Evolutionary conservation across 1,284 basidiomycete species (phyloP), one percentile per base, ranked within the genome.

Genomic region (Pseudozyma sp.): DNA sequence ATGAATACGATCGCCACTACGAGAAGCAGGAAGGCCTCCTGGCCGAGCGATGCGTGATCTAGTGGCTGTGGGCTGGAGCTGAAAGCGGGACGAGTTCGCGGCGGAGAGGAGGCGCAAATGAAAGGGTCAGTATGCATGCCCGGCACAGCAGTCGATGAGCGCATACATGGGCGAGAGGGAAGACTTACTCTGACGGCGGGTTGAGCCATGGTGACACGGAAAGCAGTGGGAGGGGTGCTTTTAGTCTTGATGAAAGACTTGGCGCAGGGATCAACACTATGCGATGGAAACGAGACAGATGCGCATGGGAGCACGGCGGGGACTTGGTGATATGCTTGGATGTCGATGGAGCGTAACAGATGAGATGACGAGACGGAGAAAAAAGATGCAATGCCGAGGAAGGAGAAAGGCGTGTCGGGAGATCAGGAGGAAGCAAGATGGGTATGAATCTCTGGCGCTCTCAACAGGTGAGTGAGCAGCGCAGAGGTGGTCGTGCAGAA

Each of bases 1-100:
- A 39, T 75, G 67, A 11, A 75, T 63, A 29, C 72, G 67, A 17
- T 74, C 71, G 42, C 71, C 71, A 43, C 71, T 74, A 19, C 71
- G 66, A 29, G 71, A 74, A 11, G 67, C 67, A 39, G 71, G 71
- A 17, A 74, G 66, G n/a, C 63, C 71, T 9, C 67, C 67, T 13
- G 69, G 64, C 24, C 69, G 63, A 7, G 56, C 59, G 19, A 66
- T 62, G 24, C 69, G 69, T 37, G 69, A 66, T 46, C 69, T 58
- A 13, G 63, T 60, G 33, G 56, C 54, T 30, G 63, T 50, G n/a
- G 63, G 69, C 49, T 72, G 69, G 58, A 62, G 42, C n/a, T 33
- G 17, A 30, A 24, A 9, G n/a, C 13, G 24, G 5, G 4, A 42
- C 7, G 40, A 16, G n/a, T 7, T 16, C 40, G 11, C 44, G 34